Conservation (phyloP, 305 asterid species). For the Plantago coronopus region DNA sequence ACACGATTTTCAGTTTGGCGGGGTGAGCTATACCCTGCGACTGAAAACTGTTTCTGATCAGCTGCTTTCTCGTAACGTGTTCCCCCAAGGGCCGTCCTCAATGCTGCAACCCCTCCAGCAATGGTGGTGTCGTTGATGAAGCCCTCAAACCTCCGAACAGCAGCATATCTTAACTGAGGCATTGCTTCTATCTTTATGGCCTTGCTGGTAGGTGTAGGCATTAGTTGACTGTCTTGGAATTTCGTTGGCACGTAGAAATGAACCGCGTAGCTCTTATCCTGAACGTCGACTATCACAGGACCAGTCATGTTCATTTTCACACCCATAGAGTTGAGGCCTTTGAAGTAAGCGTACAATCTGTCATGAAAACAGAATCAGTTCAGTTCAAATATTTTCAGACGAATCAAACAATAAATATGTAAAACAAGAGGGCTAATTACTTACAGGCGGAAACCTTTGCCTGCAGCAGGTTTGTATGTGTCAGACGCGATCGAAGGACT, state of each 20-base stretch:
- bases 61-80: constrained; percentile 10
- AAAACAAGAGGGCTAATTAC: too few species aligned
- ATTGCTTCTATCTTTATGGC: background rate
- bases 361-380: too few species aligned
- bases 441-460: constrained; percentile 16
- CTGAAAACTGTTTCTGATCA: background rate
- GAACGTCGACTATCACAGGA: constrained; percentile 18
- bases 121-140: constrained; percentile 1
- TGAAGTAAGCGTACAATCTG: constrained; percentile 20
- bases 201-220: background rate
- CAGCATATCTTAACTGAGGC: constrained; percentile 20
- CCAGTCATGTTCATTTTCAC: constrained; percentile 18
- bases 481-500: background rate
- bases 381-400: too few species aligned
- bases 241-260: constrained; percentile 17
- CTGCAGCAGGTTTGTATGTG: constrained; percentile 11
- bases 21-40: constrained; percentile 20
- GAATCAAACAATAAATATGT: too few species aligned
- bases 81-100: constrained; percentile 6
- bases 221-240: constrained; percentile 2
- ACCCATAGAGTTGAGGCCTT: constrained; percentile 2
- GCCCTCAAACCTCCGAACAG: constrained; percentile 21
- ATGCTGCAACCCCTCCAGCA: background rate
- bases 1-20: constrained; percentile 4
- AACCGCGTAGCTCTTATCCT: background rate